A percentile compares a stretch with the other conserved stretches of the same genome.
These are phyloP conservation scores for Cutaneotrichosporon sp. DNA, from an alignment of 1,284 basidiomycete species.

Conservation along the genomic window DNA sequence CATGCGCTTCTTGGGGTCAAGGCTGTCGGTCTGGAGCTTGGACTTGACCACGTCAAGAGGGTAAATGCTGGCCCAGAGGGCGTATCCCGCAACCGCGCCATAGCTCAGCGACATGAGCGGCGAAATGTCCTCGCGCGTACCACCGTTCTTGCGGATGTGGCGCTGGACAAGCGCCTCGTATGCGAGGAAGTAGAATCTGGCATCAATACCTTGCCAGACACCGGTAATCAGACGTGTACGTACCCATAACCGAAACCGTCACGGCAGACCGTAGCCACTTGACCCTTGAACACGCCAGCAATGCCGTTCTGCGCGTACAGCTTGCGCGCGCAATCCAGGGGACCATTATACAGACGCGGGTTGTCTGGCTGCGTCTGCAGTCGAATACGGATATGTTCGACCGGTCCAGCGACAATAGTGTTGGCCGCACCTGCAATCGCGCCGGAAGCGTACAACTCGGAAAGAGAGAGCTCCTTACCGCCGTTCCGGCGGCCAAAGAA, in stretches of 20 bases:
- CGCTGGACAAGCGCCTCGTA: conserved; percentile 91
- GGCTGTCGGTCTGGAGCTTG: conserved; percentile 90
- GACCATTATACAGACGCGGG: conserved; percentile 69
- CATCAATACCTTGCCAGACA: neutral
- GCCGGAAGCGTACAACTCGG: conserved; percentile 75
- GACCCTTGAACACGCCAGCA: conserved; percentile 84
- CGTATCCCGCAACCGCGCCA: conserved; percentile 69
- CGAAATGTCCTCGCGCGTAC: conserved; percentile 71
- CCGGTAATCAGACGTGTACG: conserved; percentile 17
- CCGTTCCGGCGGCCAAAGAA: conserved; percentile 57
- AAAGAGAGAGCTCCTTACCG: conserved; percentile 36
- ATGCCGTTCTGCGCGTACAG: conserved; percentile 70
- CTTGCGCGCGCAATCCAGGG: conserved; percentile 79
- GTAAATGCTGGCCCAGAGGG: conserved; percentile 67
- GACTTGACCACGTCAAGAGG: conserved; percentile 94
- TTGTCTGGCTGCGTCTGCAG: conserved; percentile 83
- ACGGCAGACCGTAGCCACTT: conserved; percentile 82
- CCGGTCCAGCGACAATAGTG: conserved; percentile 87
- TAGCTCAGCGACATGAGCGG: conserved; percentile 75
- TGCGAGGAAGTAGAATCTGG: conserved; percentile 75
- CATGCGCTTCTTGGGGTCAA: conserved; percentile 68
- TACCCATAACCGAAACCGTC: conserved; percentile 78
- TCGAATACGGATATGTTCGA: conserved; percentile 96
- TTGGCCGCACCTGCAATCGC: conserved; percentile 86
- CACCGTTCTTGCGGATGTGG: conserved; percentile 69